Conservation (phyloP, 129 eudicot genomes). For the Centrapalus pauciflorus region DNA sequence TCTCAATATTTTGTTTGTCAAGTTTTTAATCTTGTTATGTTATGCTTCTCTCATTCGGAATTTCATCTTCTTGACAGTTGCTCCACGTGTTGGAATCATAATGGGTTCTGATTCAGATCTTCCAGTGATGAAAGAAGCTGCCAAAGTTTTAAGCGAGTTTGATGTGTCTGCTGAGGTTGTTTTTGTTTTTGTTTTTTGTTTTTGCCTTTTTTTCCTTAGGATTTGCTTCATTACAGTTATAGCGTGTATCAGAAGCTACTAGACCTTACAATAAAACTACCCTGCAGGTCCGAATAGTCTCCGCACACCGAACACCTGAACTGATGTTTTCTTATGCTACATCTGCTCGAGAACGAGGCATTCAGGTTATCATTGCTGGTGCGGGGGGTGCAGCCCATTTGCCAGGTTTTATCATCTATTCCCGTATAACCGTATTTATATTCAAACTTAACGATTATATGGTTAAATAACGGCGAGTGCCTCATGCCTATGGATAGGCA, state of each 20-base stretch:
- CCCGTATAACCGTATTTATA: not conserved
- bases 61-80: conserved; percentile 27
- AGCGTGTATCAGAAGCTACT: not conserved
- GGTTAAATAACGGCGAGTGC: not conserved
- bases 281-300: conserved; percentile 79
- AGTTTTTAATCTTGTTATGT: not conserved
- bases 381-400: conserved; percentile 99
- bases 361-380: conserved; percentile 93
- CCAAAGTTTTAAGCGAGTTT: conserved; percentile 59
- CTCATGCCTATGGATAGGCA: conserved; percentile 39
- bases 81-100: conserved; percentile 85
- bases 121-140: conserved; percentile 98
- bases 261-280: not conserved
- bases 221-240: not conserved
- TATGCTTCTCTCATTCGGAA: not conserved
- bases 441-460: not conserved
- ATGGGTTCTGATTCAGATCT: conserved; percentile 99
- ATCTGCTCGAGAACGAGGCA: conserved; percentile 83
- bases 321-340: conserved; percentile 81
- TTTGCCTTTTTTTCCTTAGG: not conserved
- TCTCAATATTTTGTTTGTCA: too few relatives aligned
- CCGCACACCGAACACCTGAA: conserved; percentile 94
- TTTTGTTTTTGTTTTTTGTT: not conserved
- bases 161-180: conserved; percentile 71
- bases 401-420: conserved; percentile 54